Evolutionary conservation across 202 grass and related monocot species (phyloP), one percentile per base, ranked within the genome.

Genomic region (Brachypodium distachyon): DNA sequence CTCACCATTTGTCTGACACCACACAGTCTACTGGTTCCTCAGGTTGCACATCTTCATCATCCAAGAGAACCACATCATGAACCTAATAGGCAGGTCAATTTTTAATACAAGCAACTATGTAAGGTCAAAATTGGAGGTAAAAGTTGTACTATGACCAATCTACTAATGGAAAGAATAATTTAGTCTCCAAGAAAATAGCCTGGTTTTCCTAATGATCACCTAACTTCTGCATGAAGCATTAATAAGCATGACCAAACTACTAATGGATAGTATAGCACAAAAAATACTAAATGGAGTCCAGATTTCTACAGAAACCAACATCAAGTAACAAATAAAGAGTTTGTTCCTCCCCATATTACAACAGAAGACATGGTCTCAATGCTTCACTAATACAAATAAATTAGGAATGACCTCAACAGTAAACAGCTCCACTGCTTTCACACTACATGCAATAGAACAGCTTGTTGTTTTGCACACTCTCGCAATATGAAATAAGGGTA

Each of bases 31-130:
- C 63, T 78, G 72, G 37, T 43, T 67, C 78, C 75, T 77, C 55
- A 67, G 63, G 56, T 84, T 83, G 60, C 17, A 64, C 53, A 81
- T 92, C 89, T 69, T 94, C 92, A 63, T 95, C 95, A 72, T 95
- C 95, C 89, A 95, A 81, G 52, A 95, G 70, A 87, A 95, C 87
- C 77, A 98, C 89, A 49, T 90, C 77, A 46, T 74, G 51, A 86
- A 63, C 77, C 91, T 92, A 71, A 61, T 23, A 70, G 36, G 18
- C 7, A 26, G 22, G 5, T 5, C 67, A n/a, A 53, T 67, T n/a
- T 29, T n/a, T 29, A 78, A 42, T 42, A 73, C 38, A 87, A 10
- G 0, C 18, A 48, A 46, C 28, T 10, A 7, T 31, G 26, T 48
- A 61, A 70, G 77, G 18, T 75, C 21, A 79, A 83, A 61, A 47